phyloP scores from a whole-genome alignment of 1,139 yeast genomes.

The Kurtzmaniella quercitrusa region DNA sequence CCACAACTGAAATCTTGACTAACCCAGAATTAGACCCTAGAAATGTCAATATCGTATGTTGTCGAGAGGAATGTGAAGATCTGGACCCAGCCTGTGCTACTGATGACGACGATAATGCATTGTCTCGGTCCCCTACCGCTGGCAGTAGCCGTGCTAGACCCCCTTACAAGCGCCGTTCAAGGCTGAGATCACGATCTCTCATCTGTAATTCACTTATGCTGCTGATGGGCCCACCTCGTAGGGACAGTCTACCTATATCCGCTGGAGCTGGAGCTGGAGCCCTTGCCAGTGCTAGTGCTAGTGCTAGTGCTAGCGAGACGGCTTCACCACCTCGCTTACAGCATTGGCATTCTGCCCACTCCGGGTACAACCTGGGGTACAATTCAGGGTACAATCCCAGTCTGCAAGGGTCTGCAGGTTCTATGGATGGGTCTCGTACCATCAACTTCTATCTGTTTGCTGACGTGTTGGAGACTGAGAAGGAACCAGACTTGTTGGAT shows the following conservation, averaged over 20 bases:
- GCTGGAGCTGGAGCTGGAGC: constrained; percentile 2
- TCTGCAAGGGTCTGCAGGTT: not conserved
- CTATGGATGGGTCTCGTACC: constrained; percentile 7
- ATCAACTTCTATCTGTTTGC: constrained; percentile 33
- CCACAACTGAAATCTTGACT: constrained; percentile 26
- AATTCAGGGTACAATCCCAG: no score
- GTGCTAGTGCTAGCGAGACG: not conserved
- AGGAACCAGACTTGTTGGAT: constrained; percentile 2
- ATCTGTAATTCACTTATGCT: constrained; percentile 21
- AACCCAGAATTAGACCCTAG: constrained; percentile 24
- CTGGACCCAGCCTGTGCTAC: constrained; percentile 2
- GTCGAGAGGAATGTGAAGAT: constrained; percentile 14
- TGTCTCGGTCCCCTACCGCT: constrained; percentile 3
- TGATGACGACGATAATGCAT: not conserved
- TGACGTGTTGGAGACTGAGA: constrained; percentile 23
- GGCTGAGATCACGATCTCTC: constrained; percentile 21
- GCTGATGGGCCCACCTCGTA: constrained; percentile 1
- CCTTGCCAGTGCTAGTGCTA: constrained; percentile 1
- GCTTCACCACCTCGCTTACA: not conserved
- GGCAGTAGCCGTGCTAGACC: constrained; percentile 3
- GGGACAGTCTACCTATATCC: not conserved
- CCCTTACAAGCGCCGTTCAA: constrained; percentile 3
- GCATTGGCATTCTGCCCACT: not conserved
- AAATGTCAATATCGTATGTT: constrained; percentile 26
- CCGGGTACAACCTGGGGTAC: no score